Base-by-base conservation (phyloP, 1,139 yeast species). In the Pneumocystis wakefieldiae region DNA sequence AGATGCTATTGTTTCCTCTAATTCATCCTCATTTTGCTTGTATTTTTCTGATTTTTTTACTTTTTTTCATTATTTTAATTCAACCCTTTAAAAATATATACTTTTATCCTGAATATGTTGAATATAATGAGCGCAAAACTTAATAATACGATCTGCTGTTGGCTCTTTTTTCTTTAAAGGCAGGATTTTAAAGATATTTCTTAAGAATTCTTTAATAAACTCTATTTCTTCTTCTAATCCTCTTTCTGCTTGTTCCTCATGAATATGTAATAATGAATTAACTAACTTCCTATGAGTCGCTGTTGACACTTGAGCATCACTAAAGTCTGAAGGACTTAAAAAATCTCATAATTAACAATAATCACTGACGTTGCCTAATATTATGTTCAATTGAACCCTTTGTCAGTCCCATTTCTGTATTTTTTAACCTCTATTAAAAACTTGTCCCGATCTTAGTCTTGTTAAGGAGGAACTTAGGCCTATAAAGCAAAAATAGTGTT, bases 101-200 rank as follows among this genome's bases (percentile, higher is more conserved):
- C 61, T 63, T 36, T 48, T 62, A n/a, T 62, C 59, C 24, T 63
- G 64, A 36, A 68, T 57, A 48, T 66, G 67, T 15, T 59, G 61
- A 29, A 67, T 72, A 2, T 68, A 61, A 3, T 32, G 55, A 32
- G 67, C 69, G 4, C 66, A 79, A 67, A 92, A 81, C 70, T 86
- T 87, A 62, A 87, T 86, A 4, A 89, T 80, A 68, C 94, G 75
- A 71, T 90, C 96, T 2, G 88, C 97, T 12, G 82, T 80, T 8
- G 79, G 75, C 68, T 88, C 95, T 2, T 85, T 82, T 68, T 84
- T 84, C 73, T 86, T 87, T 66, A 86, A 73, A 0, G 86, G 83
- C 32, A 92, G 73, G 1, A 87, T 79, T 69, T 84, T 36, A 57
- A 36, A 36, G 1, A 57, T 17, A 57, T 57, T 57, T 19, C 37